These are phyloP conservation scores for Colletotrichum chlorophyti DNA, from an alignment of 2,329 filamentous ascomycete species.

Conservation along the genomic window DNA sequence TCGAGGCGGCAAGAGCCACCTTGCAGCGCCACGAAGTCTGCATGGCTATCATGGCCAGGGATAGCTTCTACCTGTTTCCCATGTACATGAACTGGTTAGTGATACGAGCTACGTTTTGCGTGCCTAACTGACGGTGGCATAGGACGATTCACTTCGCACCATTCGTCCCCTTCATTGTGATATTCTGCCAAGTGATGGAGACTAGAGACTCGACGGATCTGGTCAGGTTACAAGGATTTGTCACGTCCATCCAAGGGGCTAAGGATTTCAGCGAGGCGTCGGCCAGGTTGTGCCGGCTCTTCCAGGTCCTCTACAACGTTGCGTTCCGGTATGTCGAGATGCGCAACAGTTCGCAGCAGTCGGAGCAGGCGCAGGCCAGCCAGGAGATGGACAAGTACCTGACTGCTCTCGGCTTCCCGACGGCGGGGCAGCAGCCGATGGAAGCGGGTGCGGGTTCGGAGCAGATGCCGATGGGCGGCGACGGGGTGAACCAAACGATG, in stretches of 20 bases:
- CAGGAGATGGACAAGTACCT: slow-evolving; percentile 58
- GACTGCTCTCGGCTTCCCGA: slow-evolving; percentile 54
- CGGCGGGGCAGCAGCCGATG: slow-evolving; percentile 14
- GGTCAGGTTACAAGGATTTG: slow-evolving; percentile 56
- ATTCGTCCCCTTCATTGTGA: slow-evolving; percentile 60
- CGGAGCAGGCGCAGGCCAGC: slow-evolving; percentile 39
- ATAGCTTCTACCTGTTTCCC: slow-evolving; percentile 44
- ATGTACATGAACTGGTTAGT: slow-evolving; percentile 51
- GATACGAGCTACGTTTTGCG: neutral
- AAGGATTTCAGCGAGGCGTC: slow-evolving; percentile 54
- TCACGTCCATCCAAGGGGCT: slow-evolving; percentile 56
- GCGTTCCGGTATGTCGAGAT: slow-evolving; percentile 65
- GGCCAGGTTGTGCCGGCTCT: slow-evolving; percentile 62
- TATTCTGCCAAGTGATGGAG: slow-evolving; percentile 58
- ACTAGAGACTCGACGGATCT: slow-evolving; percentile 49
- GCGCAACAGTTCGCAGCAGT: slow-evolving; percentile 41
- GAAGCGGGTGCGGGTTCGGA: neutral
- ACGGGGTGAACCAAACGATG: slow-evolving; percentile 34
- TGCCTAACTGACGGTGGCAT: neutral
- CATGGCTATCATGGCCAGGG: slow-evolving; percentile 44
- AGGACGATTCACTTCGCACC: slow-evolving; percentile 57
- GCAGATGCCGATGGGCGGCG: neutral
- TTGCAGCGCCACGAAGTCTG: slow-evolving; percentile 48
- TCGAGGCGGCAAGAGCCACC: slow-evolving; percentile 48
- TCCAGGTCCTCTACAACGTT: slow-evolving; percentile 63